Conservation (phyloP, 345 rosid genomes). For the Orychophragmus violaceus region DNA sequence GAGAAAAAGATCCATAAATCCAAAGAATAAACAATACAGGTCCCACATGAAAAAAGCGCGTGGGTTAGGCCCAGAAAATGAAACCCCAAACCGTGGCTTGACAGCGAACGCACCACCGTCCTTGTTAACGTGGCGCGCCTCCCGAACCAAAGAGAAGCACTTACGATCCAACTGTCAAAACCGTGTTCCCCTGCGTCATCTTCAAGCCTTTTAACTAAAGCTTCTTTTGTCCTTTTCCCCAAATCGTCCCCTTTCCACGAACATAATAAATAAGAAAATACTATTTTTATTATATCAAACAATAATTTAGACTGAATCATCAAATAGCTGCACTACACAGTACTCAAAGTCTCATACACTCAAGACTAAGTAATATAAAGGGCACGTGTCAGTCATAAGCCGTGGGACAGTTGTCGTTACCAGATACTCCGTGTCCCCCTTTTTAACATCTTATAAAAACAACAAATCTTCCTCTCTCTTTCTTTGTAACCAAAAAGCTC, state of each 20-base stretch:
- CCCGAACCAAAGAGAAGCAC: slow-evolving; percentile 7
- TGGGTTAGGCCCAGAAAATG: neutral
- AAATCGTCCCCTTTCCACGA: slow-evolving; percentile 15
- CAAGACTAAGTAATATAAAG: neutral
- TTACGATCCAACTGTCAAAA: slow-evolving; percentile 14
- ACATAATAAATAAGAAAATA: neutral
- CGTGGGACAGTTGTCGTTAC: slow-evolving; percentile 25
- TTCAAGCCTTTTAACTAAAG: neutral
- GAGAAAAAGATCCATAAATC: no score
- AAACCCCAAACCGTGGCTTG: slow-evolving; percentile 17
- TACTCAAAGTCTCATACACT: neutral
- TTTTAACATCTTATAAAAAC: neutral
- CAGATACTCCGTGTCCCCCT: slow-evolving; percentile 10
- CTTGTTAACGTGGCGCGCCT: slow-evolving; percentile 20
- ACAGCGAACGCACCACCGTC: slow-evolving; percentile 24
- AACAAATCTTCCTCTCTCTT: neutral
- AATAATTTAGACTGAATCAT: neutral
- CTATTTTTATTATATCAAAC: neutral
- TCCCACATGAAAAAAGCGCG: slow-evolving; percentile 14
- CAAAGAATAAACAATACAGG: neutral
- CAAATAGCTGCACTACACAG: slow-evolving; percentile 12
- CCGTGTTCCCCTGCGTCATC: slow-evolving; percentile 22
- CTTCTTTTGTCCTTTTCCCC: slow-evolving; percentile 5
- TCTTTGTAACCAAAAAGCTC: neutral
- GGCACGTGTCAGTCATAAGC: slow-evolving; percentile 4